Evolutionary conservation across 31 red algal species (phyloP).

Genomic region (Odonthalia washingtoniensis): DNA sequence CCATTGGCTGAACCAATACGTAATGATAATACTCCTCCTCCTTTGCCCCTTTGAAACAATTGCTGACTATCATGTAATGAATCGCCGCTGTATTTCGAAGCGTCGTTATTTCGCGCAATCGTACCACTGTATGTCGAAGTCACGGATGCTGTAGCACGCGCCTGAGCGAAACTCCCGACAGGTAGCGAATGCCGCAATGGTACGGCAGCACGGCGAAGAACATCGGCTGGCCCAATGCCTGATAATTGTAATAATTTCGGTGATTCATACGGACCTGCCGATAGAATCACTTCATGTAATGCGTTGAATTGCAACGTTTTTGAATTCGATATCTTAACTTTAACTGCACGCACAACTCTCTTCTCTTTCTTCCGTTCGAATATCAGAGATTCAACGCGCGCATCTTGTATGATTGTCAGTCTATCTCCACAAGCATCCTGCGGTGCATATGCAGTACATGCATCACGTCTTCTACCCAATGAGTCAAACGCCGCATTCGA

Average conservation of each 20-base stretch:
- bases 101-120: not conserved
- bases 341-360: not conserved
- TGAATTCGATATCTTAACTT: not conserved
- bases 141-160: conserved; percentile 12
- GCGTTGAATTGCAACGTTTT: not conserved
- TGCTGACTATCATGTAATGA: not conserved
- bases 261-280: conserved; percentile 69
- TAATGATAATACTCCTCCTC: not conserved
- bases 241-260: conserved; percentile 68
- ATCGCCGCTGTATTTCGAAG: no score
- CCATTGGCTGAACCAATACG: not conserved
- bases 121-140: conserved; percentile 31
- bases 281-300: conserved; percentile 46
- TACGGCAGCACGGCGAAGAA: conserved; percentile 42
- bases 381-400: conserved; percentile 31
- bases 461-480: conserved; percentile 36
- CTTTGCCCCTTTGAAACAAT: not conserved
- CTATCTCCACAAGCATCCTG: conserved; percentile 38
- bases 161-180: conserved; percentile 38
- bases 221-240: conserved; percentile 52
- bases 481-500: conserved; percentile 2
- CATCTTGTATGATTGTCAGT: conserved; percentile 23
- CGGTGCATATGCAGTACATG: conserved; percentile 54
- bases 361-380: not conserved
- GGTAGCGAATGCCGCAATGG: conserved; percentile 14